A percentile compares a stretch with the other conserved stretches of the same genome.
phyloP scores from a whole-genome alignment of 768 basidiomycete genomes.

The Trametes elegans region DNA sequence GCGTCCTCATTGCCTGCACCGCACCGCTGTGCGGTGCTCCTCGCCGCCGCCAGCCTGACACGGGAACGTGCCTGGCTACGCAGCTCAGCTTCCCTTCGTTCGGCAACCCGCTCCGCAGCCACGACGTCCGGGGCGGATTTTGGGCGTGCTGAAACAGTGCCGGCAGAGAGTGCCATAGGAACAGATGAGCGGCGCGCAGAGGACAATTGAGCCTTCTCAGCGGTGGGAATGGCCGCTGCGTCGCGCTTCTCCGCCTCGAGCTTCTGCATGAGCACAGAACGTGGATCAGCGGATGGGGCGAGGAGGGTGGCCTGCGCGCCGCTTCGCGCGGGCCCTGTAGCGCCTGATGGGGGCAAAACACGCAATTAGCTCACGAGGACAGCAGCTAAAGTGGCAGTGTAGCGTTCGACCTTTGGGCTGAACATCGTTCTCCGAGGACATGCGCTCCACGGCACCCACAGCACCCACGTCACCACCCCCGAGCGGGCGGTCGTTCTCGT shows the following conservation, averaged over 20 bases:
- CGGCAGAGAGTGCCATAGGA: constrained; percentile 5
- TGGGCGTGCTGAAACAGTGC: constrained; percentile 10
- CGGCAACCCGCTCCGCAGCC: constrained; percentile 15
- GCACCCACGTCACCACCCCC: constrained; percentile 7
- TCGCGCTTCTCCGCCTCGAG: constrained; percentile 20
- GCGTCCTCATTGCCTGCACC: neutral
- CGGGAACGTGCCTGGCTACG: constrained; percentile 48
- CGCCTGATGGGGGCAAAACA: neutral
- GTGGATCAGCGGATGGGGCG: constrained; percentile 13
- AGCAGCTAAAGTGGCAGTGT: constrained; percentile 4
- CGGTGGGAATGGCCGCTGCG: constrained; percentile 16
- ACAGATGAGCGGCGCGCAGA: constrained; percentile 6
- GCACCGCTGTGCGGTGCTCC: constrained; percentile 8
- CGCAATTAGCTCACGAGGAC: constrained; percentile 3
- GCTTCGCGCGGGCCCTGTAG: constrained; percentile 4
- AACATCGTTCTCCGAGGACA: constrained; percentile 9
- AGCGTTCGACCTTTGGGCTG: neutral
- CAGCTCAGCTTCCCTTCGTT: constrained; percentile 41
- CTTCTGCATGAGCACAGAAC: constrained; percentile 22
- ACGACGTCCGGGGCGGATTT: constrained; percentile 4
- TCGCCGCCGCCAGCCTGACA: constrained; percentile 47
- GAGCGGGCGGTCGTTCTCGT: neutral
- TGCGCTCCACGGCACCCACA: constrained; percentile 9
- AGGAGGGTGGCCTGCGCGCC: neutral
- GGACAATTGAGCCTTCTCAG: constrained; percentile 17